phyloP scores from a whole-genome alignment of 257 asterid genomes.

The Capsicum chinense region DNA sequence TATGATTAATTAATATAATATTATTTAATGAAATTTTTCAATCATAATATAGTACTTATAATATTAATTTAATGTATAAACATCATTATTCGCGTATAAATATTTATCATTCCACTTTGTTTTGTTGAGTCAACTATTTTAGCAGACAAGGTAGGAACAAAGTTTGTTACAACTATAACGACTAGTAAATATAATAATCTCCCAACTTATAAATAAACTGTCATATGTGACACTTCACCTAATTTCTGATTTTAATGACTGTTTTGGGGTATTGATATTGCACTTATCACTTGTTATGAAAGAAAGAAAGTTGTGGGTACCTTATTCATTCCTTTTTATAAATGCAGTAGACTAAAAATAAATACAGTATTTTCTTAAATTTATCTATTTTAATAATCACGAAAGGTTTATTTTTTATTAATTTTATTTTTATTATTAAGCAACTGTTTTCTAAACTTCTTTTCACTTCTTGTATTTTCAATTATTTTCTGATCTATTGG shows the following conservation, averaged over 20 bases:
- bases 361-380: too few species aligned
- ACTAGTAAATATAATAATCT: too few species aligned
- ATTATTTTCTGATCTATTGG: not conserved
- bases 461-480: too few species aligned
- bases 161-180: not conserved
- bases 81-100: not conserved
- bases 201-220: too few species aligned
- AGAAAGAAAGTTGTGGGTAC: not conserved
- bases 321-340: too few species aligned
- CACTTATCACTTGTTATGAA: not conserved
- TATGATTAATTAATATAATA: too few species aligned
- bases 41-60: too few species aligned
- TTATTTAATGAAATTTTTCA: too few species aligned
- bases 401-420: too few species aligned
- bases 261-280: not conserved
- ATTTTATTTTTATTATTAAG: not conserved
- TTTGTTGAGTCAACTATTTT: not conserved
- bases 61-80: not conserved
- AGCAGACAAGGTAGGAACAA: not conserved
- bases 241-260: not conserved
- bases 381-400: too few species aligned
- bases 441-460: not conserved
- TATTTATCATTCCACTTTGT: not conserved
- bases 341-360: too few species aligned
- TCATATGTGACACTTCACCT: not conserved